Conservation (phyloP, 164 flowering plant species). For the Stephania japonica region DNA sequence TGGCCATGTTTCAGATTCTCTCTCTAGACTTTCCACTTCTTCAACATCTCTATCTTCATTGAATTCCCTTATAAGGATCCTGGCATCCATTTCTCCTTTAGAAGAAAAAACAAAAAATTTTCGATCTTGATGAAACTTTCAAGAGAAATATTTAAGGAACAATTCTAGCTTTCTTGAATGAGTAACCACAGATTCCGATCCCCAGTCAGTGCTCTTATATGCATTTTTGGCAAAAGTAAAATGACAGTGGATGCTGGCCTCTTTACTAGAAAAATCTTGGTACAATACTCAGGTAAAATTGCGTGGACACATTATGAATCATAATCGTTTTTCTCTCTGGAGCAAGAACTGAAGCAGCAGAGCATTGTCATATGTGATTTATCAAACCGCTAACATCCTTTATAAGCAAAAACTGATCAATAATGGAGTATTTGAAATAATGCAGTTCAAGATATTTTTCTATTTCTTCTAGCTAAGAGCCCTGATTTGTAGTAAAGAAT, state of each 20-base stretch:
- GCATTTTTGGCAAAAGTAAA: neutral
- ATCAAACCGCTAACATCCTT: neutral
- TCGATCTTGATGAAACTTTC: neutral
- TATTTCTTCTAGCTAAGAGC: too few relatives aligned
- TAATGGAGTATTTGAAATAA: neutral
- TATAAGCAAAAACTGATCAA: neutral
- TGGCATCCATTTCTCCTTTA: constrained; percentile 22
- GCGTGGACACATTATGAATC: neutral
- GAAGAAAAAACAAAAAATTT: neutral
- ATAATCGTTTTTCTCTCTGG: neutral
- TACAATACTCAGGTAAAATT: neutral
- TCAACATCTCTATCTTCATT: constrained; percentile 39
- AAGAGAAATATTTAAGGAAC: neutral
- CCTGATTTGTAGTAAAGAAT: too few relatives aligned
- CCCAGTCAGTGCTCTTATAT: neutral
- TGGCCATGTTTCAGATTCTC: constrained; percentile 34
- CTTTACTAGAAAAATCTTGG: neutral
- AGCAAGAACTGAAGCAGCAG: neutral
- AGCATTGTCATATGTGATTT: neutral
- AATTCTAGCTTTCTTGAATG: neutral
- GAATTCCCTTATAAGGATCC: constrained; percentile 37
- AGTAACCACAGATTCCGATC: neutral
- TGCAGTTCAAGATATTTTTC: too few relatives aligned
- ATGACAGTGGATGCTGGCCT: neutral
- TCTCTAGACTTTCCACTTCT: constrained; percentile 47